Conservation (phyloP, 225 moss, liverwort and hornwort species). For the Rhytidiadelphus loreus region DNA sequence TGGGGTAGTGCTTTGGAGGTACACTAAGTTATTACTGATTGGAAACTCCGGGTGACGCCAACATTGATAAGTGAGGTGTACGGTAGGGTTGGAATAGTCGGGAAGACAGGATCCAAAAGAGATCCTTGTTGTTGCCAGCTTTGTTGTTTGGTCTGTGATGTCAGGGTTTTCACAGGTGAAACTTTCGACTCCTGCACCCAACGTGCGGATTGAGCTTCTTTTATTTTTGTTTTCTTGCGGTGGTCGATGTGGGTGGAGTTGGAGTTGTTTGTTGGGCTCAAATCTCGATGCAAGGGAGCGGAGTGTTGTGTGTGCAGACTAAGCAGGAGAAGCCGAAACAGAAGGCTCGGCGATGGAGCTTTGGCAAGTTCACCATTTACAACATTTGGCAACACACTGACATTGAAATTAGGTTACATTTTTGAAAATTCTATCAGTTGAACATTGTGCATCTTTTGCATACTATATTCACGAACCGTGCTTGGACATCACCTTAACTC, state of each 20-base stretch:
- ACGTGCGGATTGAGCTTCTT: background rate
- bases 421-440: background rate
- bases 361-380: conserved; percentile 27
- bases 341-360: conserved; percentile 65
- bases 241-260: background rate
- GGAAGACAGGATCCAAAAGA: background rate
- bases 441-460: background rate
- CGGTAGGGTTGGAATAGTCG: background rate
- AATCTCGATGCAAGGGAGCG: background rate
- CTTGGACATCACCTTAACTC: background rate
- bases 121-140: background rate
- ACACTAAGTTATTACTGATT: background rate
- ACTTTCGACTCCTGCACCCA: background rate
- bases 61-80: background rate
- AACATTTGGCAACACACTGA: background rate
- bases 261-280: background rate
- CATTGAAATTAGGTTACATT: background rate
- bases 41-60: background rate
- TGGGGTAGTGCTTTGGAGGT: background rate
- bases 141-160: background rate
- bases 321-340: conserved; percentile 50
- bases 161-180: background rate
- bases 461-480: too few species aligned
- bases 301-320: background rate
- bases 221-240: background rate